Percentiles rank a stretch among this genome's conserved stretches.
Evolutionary conservation across 768 basidiomycete genomes (phyloP).

Genomic region (Erythrobasidium yunnanense): DNA sequence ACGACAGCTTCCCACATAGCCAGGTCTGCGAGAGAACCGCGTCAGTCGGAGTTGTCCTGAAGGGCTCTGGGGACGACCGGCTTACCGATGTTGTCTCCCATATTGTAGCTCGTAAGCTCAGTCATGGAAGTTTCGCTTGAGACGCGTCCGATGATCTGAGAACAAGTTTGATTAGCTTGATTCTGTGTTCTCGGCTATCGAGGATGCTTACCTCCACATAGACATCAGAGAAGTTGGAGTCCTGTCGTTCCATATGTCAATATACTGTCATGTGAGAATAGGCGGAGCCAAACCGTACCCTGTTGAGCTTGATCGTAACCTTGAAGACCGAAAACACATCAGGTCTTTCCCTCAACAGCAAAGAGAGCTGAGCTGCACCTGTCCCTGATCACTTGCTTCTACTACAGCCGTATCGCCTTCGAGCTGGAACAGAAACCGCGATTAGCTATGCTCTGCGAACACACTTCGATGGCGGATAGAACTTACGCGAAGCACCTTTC

Average conservation of each 20-base stretch:
- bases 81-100: constrained; percentile 7
- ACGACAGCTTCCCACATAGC: constrained; percentile 17
- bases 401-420: constrained; percentile 15
- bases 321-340: neutral
- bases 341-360: too few relatives aligned
- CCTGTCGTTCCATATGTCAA: neutral
- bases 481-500: constrained; percentile 19
- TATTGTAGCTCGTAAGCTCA: constrained; percentile 7
- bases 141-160: constrained; percentile 16
- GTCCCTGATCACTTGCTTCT: constrained; percentile 15
- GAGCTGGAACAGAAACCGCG: neutral
- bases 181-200: neutral
- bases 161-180: neutral
- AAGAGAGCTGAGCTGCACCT: neutral
- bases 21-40: constrained; percentile 4
- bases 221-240: constrained; percentile 21
- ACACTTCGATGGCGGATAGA: neutral
- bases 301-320: constrained; percentile 22
- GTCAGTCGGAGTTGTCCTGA: neutral
- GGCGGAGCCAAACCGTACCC: neutral
- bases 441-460: neutral
- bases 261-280: neutral
- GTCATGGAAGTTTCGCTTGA: constrained; percentile 7
- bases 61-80: neutral
- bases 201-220: constrained; percentile 7